Conservation (phyloP, 306 rosid species). For the Albizia julibrissin region DNA sequence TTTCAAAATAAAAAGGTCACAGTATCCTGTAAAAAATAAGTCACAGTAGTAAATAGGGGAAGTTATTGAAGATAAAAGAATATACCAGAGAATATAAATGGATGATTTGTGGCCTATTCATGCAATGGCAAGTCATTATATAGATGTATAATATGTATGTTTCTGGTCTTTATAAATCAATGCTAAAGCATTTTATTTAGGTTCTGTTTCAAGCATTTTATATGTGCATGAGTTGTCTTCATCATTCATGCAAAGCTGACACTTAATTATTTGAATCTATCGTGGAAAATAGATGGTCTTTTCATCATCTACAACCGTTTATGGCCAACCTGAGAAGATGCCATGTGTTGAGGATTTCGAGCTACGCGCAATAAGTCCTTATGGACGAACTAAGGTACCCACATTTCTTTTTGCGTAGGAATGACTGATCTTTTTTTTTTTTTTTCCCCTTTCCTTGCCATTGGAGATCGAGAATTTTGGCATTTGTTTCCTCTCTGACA, state of each 20-base stretch:
- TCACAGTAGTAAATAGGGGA: not conserved
- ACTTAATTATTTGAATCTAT: not conserved
- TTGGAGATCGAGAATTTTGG: slow-evolving; percentile 13
- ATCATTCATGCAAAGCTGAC: not conserved
- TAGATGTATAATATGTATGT: not conserved
- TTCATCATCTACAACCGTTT: slow-evolving; percentile 93
- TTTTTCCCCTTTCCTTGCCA: not conserved
- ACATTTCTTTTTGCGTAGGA: not conserved
- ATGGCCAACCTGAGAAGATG: slow-evolving; percentile 86
- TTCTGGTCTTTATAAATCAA: not conserved
- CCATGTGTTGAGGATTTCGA: slow-evolving; percentile 84
- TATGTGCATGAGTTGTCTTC: not conserved
- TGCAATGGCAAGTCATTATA: not conserved
- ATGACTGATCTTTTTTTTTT: slow-evolving; percentile 29
- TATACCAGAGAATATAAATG: not conserved
- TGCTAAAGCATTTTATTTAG: not conserved
- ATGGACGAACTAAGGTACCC: slow-evolving; percentile 84
- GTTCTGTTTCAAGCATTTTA: not conserved
- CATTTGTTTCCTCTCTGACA: slow-evolving; percentile 23
- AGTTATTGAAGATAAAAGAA: not conserved
- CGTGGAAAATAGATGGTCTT: slow-evolving; percentile 71
- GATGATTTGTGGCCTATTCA: not conserved
- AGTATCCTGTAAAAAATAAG: too few species aligned
- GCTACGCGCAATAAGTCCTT: slow-evolving; percentile 82
- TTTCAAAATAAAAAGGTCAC: too few species aligned